Evolutionary conservation across 768 basidiomycete species (phyloP).

Genomic region (Pulveroboletus sp.): DNA sequence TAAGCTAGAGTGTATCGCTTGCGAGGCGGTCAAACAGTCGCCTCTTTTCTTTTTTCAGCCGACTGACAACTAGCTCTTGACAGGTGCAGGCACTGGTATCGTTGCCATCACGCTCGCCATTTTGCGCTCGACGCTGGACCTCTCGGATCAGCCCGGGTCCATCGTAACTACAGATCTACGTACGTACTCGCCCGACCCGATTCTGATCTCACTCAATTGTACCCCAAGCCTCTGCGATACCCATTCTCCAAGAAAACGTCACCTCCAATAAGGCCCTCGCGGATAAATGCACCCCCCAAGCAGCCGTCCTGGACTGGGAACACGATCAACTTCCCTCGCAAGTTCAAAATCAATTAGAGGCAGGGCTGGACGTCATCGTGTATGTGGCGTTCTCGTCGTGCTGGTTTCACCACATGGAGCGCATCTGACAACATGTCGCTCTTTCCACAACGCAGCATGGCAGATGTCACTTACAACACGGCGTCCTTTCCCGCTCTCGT

Average conservation of each 20-base stretch:
- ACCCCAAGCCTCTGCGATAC: constrained; percentile 70
- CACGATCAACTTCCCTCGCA: constrained; percentile 48
- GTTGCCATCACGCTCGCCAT: constrained; percentile 66
- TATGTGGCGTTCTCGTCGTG: constrained; percentile 34
- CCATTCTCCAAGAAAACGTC: constrained; percentile 74
- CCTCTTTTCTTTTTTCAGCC: not conserved
- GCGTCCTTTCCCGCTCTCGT: constrained; percentile 77
- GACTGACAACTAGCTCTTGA: not conserved
- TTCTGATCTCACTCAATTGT: not conserved
- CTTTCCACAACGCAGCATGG: constrained; percentile 75
- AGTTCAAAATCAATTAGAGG: constrained; percentile 36
- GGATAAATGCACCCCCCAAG: constrained; percentile 27
- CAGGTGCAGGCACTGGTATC: constrained; percentile 85
- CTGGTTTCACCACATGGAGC: too few relatives aligned
- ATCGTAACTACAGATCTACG: constrained; percentile 73
- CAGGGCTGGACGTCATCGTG: constrained; percentile 65
- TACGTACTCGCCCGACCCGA: constrained; percentile 33
- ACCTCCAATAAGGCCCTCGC: constrained; percentile 38
- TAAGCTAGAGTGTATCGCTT: constrained; percentile 24
- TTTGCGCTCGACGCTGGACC: constrained; percentile 41
- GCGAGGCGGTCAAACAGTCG: too few relatives aligned
- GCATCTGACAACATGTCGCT: not conserved
- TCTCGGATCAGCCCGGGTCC: constrained; percentile 21
- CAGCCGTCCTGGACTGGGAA: constrained; percentile 75
- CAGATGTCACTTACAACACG: constrained; percentile 92